Evolutionary conservation across 306 rosid species (phyloP), one percentile per base, ranked within the genome.

Genomic region (Sechiopsis laciniata): DNA sequence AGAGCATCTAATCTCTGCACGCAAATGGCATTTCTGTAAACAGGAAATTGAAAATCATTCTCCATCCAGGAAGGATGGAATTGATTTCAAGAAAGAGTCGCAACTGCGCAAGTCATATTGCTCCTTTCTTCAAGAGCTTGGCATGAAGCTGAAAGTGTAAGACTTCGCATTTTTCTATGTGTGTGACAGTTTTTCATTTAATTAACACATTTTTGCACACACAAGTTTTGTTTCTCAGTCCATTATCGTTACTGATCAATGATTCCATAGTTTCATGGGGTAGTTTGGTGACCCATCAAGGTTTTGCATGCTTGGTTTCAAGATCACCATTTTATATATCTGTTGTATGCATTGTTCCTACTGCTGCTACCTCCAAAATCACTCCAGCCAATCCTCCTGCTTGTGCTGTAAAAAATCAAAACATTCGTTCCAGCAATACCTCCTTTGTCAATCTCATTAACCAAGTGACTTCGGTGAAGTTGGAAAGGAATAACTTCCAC

Each of bases 1-100:
- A 10, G 88, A 79, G 56, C 53, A 19, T 67, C 19, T 46, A 17
- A 19, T 45, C 54, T 45, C 72, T 77, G 61, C 73, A 52, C 74
- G 75, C 13, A 77, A 68, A 74, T 82, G 88, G 79, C 69, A 78
- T 57, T 85, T 85, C 75, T 77, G 79, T 21, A 73, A 50, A 67
- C 71, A 82, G 62, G 88, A 85, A 45, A 80, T 85, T 17, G 88
- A 85, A 37, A 56, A 68, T 42, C 42, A 65, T 56, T 80, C 88
- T 59, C 88, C 88, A 0, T 85, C 88, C 5, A 67, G 88, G 65
- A 82, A 77, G 67, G 88, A 85, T 63, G 88, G 86, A 42, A 72
- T 85, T 65, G 82, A 79, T 74, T 42, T 29, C 14, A 76, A 68
- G 71, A 66, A 55, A 42, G 88, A 85, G 81, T 60, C 80, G 10